Base-by-base conservation (phyloP, 768 basidiomycete species). In the Macrolepiota dolichaula region DNA sequence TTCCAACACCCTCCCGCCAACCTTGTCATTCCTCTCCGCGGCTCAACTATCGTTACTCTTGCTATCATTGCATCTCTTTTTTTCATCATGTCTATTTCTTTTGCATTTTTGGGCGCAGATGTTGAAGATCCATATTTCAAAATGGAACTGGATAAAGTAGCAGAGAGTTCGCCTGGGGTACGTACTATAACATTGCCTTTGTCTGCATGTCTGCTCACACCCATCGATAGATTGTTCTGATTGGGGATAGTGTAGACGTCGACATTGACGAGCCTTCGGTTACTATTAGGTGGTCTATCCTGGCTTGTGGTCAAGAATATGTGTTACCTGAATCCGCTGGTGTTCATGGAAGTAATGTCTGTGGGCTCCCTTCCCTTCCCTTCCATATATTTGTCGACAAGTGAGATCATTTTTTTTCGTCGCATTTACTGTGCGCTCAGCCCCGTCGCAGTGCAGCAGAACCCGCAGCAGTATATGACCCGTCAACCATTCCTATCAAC, bases 211-310 rank as follows among this genome's bases (percentile, higher is more conserved):
- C 17, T 22, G 15, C 38, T 37, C 3, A 22, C 24, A 11, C 13
- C 22, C 10, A 2, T 22, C 32, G 10, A 3, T 3, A 86, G 85
- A 72, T 86, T 50, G 79, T 85, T 2, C 73, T 86, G 40, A 66
- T 85, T 2, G 85, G 84, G 5, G 83, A 85, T 63, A 80, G 77
- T 55, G 81, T 85, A 4, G 84, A 85, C 63, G 77, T 85, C 11
- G 85, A 86, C 64, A 70, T 85, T 10, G 84, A 85, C 61, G 84
- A 86, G 64, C 84, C 84, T 1, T 76, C 83, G 0, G 65, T 86
- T 29, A 80, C 79, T 9, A 75, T 86, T 44, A 80, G 82, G 6
- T 86, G 84, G 84, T 80, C 81, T 35, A 76, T 86, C 36, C 63
- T 81, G 19, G 82, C 77, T 1, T 86, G 85, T 66, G 85, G 85